These are phyloP conservation scores for Spencermartinsiella europaea DNA, from an alignment of 805 yeast genomes.

Conservation along the genomic window DNA sequence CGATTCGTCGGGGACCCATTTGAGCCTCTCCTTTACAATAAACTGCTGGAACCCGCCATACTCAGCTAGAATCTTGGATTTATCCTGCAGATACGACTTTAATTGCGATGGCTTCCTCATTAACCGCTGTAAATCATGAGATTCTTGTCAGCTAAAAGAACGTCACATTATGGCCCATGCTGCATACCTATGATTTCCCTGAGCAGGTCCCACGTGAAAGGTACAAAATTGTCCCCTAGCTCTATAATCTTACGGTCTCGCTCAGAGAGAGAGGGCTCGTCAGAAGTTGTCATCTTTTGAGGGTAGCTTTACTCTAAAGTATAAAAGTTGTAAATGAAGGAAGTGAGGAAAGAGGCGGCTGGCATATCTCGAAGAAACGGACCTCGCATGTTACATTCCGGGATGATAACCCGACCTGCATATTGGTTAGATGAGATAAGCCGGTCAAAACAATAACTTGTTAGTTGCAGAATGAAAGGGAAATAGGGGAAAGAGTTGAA, in stretches of 20 bases:
- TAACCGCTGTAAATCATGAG: conserved; percentile 1
- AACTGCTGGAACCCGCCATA: conserved; percentile 19
- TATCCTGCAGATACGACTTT: conserved; percentile 11
- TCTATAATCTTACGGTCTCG: conserved; percentile 17
- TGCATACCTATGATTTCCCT: conserved; percentile 22
- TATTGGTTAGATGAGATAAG: no score
- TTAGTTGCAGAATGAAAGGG: no score
- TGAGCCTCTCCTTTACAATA: conserved; percentile 17
- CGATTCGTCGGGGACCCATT: conserved; percentile 15
- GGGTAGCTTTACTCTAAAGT: no score
- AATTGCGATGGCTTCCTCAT: conserved; percentile 18
- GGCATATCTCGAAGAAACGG: no score
- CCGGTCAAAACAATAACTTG: no score
- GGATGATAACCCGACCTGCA: no score
- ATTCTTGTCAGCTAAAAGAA: not conserved
- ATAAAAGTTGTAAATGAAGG: no score
- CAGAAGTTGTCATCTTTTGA: not conserved
- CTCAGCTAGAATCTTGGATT: conserved; percentile 10
- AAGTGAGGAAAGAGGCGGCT: no score
- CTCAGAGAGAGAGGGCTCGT: conserved; percentile 2
- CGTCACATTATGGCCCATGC: no score
- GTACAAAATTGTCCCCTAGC: conserved; percentile 20
- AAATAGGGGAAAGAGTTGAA: no score
- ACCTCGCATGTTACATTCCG: no score
- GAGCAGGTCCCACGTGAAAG: conserved; percentile 24